A percentile compares a stretch with the other conserved stretches of the same genome.
Evolutionary conservation across 1,284 basidiomycete species (phyloP).

Genomic region (Cutaneotrichosporon curvatum): DNA sequence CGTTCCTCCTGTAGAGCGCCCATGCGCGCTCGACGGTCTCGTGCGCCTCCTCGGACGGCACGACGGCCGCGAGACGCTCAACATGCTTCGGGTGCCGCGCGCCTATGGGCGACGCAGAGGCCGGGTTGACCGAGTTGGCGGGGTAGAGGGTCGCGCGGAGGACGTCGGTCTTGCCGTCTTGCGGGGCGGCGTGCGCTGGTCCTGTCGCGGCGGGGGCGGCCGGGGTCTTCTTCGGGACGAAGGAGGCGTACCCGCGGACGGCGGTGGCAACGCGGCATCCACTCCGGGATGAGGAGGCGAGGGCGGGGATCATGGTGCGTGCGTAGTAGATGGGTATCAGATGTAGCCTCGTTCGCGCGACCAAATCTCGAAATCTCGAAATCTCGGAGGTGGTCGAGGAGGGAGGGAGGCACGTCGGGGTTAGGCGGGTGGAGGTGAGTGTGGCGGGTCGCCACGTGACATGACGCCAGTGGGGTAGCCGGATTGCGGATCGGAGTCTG

Average conservation of each 20-base stretch:
- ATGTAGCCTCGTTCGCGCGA: too few relatives aligned
- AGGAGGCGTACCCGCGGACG: background rate
- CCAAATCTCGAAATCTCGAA: background rate
- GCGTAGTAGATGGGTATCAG: too few relatives aligned
- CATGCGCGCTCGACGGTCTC: conserved; percentile 90
- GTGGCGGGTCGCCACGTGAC: background rate
- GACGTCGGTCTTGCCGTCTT: conserved; percentile 61
- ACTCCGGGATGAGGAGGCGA: background rate
- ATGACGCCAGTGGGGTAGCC: background rate
- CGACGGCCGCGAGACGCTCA: conserved; percentile 62
- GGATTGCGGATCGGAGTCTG: background rate
- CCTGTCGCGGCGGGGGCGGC: too few relatives aligned
- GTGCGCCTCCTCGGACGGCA: conserved; percentile 80
- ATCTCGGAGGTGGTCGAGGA: background rate
- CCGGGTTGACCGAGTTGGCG: conserved; percentile 51
- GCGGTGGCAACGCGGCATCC: background rate
- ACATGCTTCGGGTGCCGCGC: conserved; percentile 69
- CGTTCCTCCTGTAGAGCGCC: conserved; percentile 68
- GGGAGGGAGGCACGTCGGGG: too few relatives aligned
- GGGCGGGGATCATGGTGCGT: background rate
- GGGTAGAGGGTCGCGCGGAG: conserved; percentile 75
- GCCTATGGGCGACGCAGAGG: conserved; percentile 58
- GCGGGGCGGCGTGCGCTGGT: conserved; percentile 17
- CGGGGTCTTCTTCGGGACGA: too few relatives aligned
- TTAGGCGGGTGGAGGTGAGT: background rate